Evolutionary conservation across 768 basidiomycete species (phyloP).

Genomic region (Saitozyma podzolica): DNA sequence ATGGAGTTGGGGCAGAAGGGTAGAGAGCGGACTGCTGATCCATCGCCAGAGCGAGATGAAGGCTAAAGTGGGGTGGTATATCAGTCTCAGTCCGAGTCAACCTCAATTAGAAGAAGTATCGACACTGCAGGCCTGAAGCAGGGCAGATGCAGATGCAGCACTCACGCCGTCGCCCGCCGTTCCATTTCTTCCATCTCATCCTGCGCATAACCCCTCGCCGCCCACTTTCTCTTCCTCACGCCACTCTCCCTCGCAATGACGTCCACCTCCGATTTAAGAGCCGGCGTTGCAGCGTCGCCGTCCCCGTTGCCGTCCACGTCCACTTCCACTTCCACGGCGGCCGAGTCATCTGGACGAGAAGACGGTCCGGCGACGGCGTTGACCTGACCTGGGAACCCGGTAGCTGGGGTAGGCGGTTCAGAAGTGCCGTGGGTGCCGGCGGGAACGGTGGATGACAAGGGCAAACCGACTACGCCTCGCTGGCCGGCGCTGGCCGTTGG

Average conservation of each 20-base stretch:
- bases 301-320: neutral
- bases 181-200: conserved; percentile 12
- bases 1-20: conserved; percentile 8
- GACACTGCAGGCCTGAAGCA: neutral
- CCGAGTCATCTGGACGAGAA: neutral
- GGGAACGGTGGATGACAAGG: neutral
- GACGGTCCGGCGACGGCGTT: conserved; percentile 11
- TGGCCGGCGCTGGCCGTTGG: neutral
- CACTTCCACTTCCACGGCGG: neutral
- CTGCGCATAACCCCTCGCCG: conserved; percentile 7
- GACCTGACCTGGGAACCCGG: conserved; percentile 10
- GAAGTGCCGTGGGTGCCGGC: neutral
- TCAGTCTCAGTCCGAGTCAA: neutral
- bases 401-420: neutral
- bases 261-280: neutral
- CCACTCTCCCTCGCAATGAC: neutral
- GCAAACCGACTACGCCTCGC: neutral
- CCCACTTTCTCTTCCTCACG: conserved; percentile 18
- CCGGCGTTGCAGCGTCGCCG: neutral
- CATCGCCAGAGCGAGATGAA: conserved; percentile 15
- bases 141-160: neutral
- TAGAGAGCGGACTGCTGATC: conserved; percentile 18
- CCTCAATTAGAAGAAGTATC: neutral
- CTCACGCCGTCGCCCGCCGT: conserved; percentile 19
- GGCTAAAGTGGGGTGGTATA: neutral